Evolutionary conservation across 768 basidiomycete species (phyloP), one percentile per base, ranked within the genome.

Genomic region (Russula sp.): DNA sequence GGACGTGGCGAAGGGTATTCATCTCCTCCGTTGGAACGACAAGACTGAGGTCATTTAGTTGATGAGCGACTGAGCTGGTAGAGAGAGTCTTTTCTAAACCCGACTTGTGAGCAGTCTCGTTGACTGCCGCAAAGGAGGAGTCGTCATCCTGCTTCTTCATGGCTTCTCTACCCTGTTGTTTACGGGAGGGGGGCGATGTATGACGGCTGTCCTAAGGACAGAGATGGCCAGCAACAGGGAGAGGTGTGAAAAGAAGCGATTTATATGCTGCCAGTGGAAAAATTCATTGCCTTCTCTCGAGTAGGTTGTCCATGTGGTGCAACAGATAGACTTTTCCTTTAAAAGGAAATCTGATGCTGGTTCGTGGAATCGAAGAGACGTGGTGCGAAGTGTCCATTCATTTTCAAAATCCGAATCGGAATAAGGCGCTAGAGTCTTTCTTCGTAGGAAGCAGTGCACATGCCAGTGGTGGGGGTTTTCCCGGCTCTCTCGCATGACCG

Each of bases 1-100:
- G 59, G 22, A 72, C 67, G n/a, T 66, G 71, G 13, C 71, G 64
- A 26, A 72, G 67, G 16, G 62, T 66, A 26, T 60, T 53, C 40
- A 65, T 53, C 54, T 71, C 71, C 22, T 67, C 59, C 10, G 69
- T 72, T 14, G 71, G 71, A 18, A 66, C 49, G 44, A 64, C 54
- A 32, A 66, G 60, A 28, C 64, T 64, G 20, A 60, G 48, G 13
- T 58, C 34, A 57, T 62, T 44, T 20, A 18, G 49, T 11, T 50
- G 40, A 46, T 46, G 22, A 14, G 42, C 20, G 18, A 46, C 24
- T 7, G 59, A 50, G 20, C 38, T 52, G 63, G 42, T 14, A 16
- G 59, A 64, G n/a, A 2, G 30, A 5, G 49, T 32, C 32, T 55
- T 54, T 34, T 67, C 57, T 9, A 34, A 22, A 2, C 26, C 50